Conservation (phyloP, 148 eudicot genomes). For the Camellia sinensis region DNA sequence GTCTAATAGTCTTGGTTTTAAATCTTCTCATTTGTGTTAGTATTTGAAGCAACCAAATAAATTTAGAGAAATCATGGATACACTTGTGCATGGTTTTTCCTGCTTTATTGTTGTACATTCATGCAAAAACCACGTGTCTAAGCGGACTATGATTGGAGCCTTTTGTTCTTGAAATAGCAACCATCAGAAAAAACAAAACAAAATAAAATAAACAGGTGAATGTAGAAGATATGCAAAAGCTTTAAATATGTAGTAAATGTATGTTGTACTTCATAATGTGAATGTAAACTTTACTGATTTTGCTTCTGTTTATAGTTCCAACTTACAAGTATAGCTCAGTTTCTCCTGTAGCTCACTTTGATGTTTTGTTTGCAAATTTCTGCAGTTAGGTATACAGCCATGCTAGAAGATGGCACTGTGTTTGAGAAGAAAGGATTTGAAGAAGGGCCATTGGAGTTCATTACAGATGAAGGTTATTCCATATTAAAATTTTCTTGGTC, state of each 20-base stretch:
- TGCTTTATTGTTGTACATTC: not conserved
- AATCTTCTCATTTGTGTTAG: not conserved
- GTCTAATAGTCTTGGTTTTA: not conserved
- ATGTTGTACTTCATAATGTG: not conserved
- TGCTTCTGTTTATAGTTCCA: not conserved
- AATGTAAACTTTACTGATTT: not conserved
- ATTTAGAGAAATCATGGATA: not conserved
- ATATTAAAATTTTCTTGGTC: not conserved
- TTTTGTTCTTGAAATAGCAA: not conserved
- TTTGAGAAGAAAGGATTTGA: constrained; percentile 63
- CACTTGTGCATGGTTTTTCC: not conserved
- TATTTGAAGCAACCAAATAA: not conserved
- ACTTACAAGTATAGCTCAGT: not conserved
- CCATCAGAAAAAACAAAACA: not conserved
- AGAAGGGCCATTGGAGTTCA: constrained; percentile 50
- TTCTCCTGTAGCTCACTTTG: not conserved
- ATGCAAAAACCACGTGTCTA: not conserved
- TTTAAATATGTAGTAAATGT: not conserved
- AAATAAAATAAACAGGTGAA: not conserved
- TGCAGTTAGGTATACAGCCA: constrained; percentile 60
- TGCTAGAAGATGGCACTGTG: constrained; percentile 56
- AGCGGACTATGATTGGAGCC: not conserved
- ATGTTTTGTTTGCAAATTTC: constrained; percentile 5
- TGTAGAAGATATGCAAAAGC: not conserved
- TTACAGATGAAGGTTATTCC: constrained; percentile 62